A percentile compares a stretch with the other conserved stretches of the same genome.
Conservation (phyloP, 768 basidiomycete genomes). For the Trametes cingulata region DNA sequence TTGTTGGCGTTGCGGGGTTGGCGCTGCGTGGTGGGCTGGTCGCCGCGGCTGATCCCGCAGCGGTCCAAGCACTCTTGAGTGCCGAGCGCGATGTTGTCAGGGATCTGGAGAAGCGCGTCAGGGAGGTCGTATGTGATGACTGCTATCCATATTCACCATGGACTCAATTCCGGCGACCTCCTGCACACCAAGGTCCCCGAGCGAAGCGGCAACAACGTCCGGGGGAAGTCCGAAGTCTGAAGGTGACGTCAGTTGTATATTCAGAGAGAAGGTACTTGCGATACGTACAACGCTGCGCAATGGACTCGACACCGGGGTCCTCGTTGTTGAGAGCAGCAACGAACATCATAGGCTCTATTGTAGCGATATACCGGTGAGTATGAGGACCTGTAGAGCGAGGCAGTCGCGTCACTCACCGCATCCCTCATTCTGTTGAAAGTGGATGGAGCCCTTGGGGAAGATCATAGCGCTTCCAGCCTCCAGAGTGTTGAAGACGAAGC, state of each 20-base stretch:
- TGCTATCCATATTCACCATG: conserved; percentile 17
- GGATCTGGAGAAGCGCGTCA: conserved; percentile 24
- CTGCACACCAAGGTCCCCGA: conserved; percentile 32
- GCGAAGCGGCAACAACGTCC: conserved; percentile 30
- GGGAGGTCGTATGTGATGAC: background rate
- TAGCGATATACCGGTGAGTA: background rate
- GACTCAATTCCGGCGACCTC: conserved; percentile 29
- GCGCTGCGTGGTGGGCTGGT: conserved; percentile 31
- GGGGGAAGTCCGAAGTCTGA: conserved; percentile 33
- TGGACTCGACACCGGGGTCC: conserved; percentile 29
- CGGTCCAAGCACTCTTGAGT: conserved; percentile 30
- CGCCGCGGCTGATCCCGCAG: conserved; percentile 28
- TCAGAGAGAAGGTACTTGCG: background rate
- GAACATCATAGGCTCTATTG: conserved; percentile 28
- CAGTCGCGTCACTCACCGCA: conserved; percentile 16
- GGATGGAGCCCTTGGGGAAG: conserved; percentile 33
- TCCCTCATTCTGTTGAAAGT: conserved; percentile 32
- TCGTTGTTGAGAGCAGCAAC: conserved; percentile 32
- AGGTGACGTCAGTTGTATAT: background rate
- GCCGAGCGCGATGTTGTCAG: conserved; percentile 34
- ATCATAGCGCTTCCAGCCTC: conserved; percentile 25
- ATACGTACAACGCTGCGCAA: conserved; percentile 32
- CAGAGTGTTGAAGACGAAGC: conserved; percentile 30
- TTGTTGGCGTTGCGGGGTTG: conserved; percentile 31
- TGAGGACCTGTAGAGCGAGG: background rate